phyloP scores from a whole-genome alignment of 495 filamentous ascomycete species.

The Aspergillus incahuasiensis region DNA sequence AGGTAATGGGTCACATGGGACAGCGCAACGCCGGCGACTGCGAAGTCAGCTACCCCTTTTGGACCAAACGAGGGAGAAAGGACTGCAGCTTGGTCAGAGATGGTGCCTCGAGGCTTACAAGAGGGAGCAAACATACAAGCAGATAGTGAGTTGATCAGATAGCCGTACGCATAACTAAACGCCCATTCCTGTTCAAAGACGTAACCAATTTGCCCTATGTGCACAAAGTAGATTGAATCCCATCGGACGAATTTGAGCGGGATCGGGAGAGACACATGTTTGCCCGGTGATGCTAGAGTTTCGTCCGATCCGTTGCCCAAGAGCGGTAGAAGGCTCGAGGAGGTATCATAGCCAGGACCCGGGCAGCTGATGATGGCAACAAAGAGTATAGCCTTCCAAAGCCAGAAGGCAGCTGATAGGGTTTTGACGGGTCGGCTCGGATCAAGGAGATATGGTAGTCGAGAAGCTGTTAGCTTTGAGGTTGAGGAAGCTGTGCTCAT shows the following conservation, averaged over 20 bases:
- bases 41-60: slow-evolving; percentile 24
- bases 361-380: slow-evolving; percentile 58
- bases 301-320: slow-evolving; percentile 12
- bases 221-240: slow-evolving; percentile 87
- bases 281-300: slow-evolving; percentile 7
- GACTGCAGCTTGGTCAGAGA: slow-evolving; percentile 19
- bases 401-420: slow-evolving; percentile 34
- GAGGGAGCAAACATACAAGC: slow-evolving; percentile 37
- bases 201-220: slow-evolving; percentile 65
- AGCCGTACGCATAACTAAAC: slow-evolving; percentile 68
- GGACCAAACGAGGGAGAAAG: slow-evolving; percentile 22
- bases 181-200: slow-evolving; percentile 96
- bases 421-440: slow-evolving; percentile 31
- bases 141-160: slow-evolving; percentile 41
- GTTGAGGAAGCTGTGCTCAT: slow-evolving; percentile 8
- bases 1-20: slow-evolving; percentile 70
- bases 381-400: slow-evolving; percentile 75
- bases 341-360: slow-evolving; percentile 84
- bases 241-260: slow-evolving; percentile 66
- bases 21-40: slow-evolving; percentile 55
- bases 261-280: slow-evolving; percentile 20
- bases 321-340: slow-evolving; percentile 57
- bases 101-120: background rate
- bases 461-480: background rate
- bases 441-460: slow-evolving; percentile 24